Conservation (phyloP, 495 filamentous ascomycete species). For the Staphylotrichum longicolle region DNA sequence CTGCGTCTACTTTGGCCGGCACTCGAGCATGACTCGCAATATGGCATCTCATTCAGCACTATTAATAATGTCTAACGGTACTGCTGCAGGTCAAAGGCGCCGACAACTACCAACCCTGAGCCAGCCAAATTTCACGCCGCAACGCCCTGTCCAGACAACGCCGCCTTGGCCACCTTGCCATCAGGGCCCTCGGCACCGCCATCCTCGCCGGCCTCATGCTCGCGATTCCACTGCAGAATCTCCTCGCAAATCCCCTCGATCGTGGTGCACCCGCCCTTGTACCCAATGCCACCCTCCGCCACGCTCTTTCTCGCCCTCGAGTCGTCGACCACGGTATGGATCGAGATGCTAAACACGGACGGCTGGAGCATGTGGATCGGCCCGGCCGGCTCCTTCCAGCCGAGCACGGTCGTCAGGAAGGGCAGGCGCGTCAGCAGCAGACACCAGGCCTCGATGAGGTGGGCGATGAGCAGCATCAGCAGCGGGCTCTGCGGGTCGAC, state of each 20-base stretch:
- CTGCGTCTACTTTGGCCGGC: too few species aligned
- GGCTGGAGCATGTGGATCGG: constrained; percentile 51
- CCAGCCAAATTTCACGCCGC: neutral
- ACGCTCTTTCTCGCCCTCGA: constrained; percentile 44
- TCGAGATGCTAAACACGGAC: constrained; percentile 44
- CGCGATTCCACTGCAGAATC: constrained; percentile 49
- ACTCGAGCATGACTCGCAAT: too few species aligned
- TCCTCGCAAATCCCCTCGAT: constrained; percentile 54
- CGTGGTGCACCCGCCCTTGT: constrained; percentile 42
- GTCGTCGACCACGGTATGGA: constrained; percentile 49
- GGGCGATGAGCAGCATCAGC: constrained; percentile 46
- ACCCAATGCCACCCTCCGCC: constrained; percentile 54
- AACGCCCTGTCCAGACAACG: constrained; percentile 6
- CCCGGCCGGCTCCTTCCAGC: constrained; percentile 37
- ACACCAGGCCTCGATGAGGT: constrained; percentile 47
- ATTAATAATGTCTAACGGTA: too few species aligned
- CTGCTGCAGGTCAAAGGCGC: too few species aligned
- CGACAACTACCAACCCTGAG: too few species aligned
- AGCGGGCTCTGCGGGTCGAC: constrained; percentile 39
- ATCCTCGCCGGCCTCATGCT: constrained; percentile 15
- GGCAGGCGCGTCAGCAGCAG: constrained; percentile 32
- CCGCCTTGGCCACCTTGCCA: constrained; percentile 15
- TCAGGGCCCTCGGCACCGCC: neutral
- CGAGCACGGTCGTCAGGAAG: constrained; percentile 34
- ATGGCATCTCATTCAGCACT: too few species aligned